Conservation (phyloP, 2,329 filamentous ascomycete species). For the Calonectria fujianensis region DNA sequence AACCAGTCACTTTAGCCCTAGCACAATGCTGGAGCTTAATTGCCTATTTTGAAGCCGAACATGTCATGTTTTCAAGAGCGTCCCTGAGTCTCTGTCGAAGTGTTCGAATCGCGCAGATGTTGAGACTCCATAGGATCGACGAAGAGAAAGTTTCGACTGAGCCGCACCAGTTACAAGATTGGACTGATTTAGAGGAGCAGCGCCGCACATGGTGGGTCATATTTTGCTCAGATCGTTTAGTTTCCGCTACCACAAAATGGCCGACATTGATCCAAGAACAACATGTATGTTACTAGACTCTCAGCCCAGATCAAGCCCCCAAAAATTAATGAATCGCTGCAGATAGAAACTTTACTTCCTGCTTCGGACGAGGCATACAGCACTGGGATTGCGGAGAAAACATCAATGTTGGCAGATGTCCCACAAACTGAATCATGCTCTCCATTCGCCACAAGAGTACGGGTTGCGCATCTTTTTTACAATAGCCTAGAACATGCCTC, state of each 20-base stretch:
- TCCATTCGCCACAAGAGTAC: constrained; percentile 80
- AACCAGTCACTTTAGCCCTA: constrained; percentile 76
- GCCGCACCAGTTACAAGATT: constrained; percentile 77
- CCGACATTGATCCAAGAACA: constrained; percentile 84
- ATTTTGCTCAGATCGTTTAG: constrained; percentile 86
- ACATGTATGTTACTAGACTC: constrained; percentile 65
- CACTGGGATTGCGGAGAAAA: constrained; percentile 75
- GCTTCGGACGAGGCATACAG: constrained; percentile 84
- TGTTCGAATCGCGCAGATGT: constrained; percentile 82
- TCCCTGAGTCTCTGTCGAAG: constrained; percentile 85
- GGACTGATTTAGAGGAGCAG: constrained; percentile 83
- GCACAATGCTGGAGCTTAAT: constrained; percentile 86
- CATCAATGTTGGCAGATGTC: constrained; percentile 76
- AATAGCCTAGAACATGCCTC: constrained; percentile 83
- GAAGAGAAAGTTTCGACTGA: constrained; percentile 62
- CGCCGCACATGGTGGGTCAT: constrained; percentile 88
- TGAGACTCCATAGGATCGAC: constrained; percentile 86
- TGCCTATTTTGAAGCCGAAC: constrained; percentile 84
- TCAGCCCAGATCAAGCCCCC: too few relatives aligned
- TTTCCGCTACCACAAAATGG: constrained; percentile 91
- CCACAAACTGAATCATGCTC: constrained; percentile 69
- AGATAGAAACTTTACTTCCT: constrained; percentile 84
- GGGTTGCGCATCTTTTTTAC: constrained; percentile 86
- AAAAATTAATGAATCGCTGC: constrained; percentile 12
- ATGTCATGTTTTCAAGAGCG: constrained; percentile 87